Evolutionary conservation across 345 rosid genomes (phyloP).

Genomic region (Dipteronia sinensis): DNA sequence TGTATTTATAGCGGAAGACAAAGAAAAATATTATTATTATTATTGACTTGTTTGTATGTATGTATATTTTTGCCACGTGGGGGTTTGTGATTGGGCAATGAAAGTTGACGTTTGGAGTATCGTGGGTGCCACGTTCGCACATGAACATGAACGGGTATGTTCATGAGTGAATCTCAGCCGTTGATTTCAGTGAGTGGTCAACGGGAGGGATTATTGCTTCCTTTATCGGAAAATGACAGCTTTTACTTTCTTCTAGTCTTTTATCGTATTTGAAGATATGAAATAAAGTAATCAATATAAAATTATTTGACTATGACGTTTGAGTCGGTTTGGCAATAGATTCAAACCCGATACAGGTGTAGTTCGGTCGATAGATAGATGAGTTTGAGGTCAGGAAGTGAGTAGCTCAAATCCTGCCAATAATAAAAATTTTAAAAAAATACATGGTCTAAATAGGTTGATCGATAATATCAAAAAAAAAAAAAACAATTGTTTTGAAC

Average conservation of each 20-base stretch:
- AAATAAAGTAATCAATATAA: too few relatives aligned
- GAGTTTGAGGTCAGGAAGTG: too few relatives aligned
- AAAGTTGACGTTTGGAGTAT: conserved; percentile 23
- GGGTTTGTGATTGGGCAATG: neutral
- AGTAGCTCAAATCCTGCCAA: too few relatives aligned
- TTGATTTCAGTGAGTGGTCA: conserved; percentile 13
- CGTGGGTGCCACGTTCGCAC: conserved; percentile 14
- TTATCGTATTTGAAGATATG: too few relatives aligned
- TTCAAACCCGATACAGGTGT: too few relatives aligned
- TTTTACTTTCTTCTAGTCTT: neutral
- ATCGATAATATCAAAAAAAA: too few relatives aligned
- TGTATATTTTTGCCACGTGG: conserved; percentile 11
- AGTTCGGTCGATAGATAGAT: too few relatives aligned
- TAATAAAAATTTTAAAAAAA: too few relatives aligned
- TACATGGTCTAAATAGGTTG: too few relatives aligned
- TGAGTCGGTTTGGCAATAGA: too few relatives aligned
- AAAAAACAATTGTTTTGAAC: too few relatives aligned
- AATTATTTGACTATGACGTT: neutral
- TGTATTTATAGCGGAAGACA: conserved; percentile 21
- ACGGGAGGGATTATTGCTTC: conserved; percentile 2
- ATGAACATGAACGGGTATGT: neutral
- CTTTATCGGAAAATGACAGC: conserved; percentile 9
- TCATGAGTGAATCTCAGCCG: conserved; percentile 14
- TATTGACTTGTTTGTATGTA: neutral
- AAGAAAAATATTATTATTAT: neutral